Evolutionary conservation across 306 rosid species (phyloP).

Genomic region (Vigna radiata): DNA sequence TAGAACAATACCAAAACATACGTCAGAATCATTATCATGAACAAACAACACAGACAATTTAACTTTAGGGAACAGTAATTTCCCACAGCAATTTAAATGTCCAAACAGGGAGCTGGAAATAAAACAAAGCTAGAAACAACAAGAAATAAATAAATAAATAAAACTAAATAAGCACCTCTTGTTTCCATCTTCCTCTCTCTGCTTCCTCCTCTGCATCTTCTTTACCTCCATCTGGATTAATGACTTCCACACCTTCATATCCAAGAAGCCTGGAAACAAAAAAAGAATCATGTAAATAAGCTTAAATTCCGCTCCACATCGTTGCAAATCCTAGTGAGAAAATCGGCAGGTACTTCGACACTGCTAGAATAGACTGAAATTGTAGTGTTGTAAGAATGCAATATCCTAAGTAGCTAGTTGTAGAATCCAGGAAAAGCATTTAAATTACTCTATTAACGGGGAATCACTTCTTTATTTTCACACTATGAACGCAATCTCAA

Average conservation of each 20-base stretch:
- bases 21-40: background rate
- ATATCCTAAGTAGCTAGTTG: background rate
- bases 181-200: constrained; percentile 91
- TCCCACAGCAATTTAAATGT: constrained; percentile 18
- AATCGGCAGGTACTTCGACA: background rate
- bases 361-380: constrained; percentile 8
- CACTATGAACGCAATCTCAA: background rate
- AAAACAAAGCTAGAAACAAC: constrained; percentile 5
- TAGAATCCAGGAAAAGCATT: constrained; percentile 17
- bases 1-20: background rate
- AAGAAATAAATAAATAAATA: background rate
- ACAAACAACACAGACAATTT: constrained; percentile 11
- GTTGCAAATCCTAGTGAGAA: constrained; percentile 14
- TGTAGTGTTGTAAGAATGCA: constrained; percentile 8
- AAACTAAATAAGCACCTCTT: constrained; percentile 62
- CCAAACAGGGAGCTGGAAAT: constrained; percentile 9
- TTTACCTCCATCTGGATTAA: constrained; percentile 94
- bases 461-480: constrained; percentile 1
- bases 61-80: background rate
- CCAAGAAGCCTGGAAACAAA: constrained; percentile 68
- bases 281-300: constrained; percentile 30
- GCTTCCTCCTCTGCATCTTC: constrained; percentile 94
- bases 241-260: constrained; percentile 89
- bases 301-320: constrained; percentile 24
- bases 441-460: background rate